phyloP scores from a whole-genome alignment of 2,329 filamentous ascomycete species.

The Chaetothyriales sp. region DNA sequence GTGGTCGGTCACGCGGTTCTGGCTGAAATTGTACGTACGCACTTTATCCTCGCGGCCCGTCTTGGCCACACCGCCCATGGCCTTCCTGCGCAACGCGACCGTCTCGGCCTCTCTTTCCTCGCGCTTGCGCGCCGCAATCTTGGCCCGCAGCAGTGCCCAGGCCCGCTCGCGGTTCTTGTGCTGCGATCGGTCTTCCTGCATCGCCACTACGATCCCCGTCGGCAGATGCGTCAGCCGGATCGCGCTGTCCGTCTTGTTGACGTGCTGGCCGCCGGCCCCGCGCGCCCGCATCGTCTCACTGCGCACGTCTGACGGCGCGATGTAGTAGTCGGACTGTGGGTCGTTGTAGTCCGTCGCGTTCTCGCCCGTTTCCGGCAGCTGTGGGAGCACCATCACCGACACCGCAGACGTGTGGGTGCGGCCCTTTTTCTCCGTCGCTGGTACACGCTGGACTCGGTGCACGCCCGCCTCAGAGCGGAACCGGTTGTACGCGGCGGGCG shows the following conservation, averaged over 20 bases:
- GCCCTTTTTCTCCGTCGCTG: constrained; percentile 78
- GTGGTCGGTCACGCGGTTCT: constrained; percentile 80
- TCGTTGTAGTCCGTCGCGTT: constrained; percentile 56
- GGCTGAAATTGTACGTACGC: constrained; percentile 70
- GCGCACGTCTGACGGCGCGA: constrained; percentile 69
- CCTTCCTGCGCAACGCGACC: constrained; percentile 58
- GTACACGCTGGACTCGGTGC: constrained; percentile 86
- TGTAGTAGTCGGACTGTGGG: constrained; percentile 80
- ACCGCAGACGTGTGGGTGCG: constrained; percentile 88
- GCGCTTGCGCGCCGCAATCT: constrained; percentile 63
- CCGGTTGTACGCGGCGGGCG: constrained; percentile 62
- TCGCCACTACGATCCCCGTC: constrained; percentile 71
- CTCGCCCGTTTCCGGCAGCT: constrained; percentile 47
- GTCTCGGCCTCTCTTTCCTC: constrained; percentile 77
- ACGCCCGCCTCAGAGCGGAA: constrained; percentile 85
- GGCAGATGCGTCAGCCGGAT: constrained; percentile 84
- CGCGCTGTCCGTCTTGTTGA: constrained; percentile 95
- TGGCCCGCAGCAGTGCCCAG: constrained; percentile 71
- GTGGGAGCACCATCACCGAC: constrained; percentile 81
- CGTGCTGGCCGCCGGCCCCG: constrained; percentile 90
- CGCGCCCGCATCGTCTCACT: constrained; percentile 82
- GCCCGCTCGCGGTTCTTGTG: constrained; percentile 76
- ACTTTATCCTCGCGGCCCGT: constrained; percentile 91
- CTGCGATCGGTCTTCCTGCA: constrained; percentile 88
- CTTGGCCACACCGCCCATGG: constrained; percentile 59